Evolutionary conservation across 2,329 filamentous ascomycete genomes (phyloP).

Genomic region (Thyridium curvatum): DNA sequence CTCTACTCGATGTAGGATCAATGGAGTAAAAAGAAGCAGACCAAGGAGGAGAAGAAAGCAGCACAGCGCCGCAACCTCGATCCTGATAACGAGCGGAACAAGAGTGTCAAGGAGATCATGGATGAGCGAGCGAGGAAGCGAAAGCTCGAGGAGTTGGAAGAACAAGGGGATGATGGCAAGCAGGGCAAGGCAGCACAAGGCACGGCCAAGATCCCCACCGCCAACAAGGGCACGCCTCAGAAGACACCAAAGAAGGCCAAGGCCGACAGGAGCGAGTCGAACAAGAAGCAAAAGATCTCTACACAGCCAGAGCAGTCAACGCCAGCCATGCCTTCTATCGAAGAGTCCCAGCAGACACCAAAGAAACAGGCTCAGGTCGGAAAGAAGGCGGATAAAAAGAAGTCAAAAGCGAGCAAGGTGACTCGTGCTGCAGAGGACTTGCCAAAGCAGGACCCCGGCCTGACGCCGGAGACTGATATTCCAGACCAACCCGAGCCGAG

Average conservation of each 20-base stretch:
- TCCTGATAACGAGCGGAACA: constrained; percentile 74
- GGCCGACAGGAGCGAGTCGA: constrained; percentile 27
- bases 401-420: constrained; percentile 9
- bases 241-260: constrained; percentile 53
- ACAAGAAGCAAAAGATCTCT: constrained; percentile 47
- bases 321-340: constrained; percentile 13
- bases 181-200: constrained; percentile 32
- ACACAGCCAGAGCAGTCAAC: constrained; percentile 8
- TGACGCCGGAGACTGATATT: constrained; percentile 3
- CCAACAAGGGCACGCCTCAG: constrained; percentile 32
- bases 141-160: constrained; percentile 62
- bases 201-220: too few relatives aligned
- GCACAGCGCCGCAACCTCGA: constrained; percentile 66
- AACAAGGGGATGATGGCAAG: constrained; percentile 40
- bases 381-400: constrained; percentile 15
- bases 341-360: constrained; percentile 13
- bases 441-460: constrained; percentile 10
- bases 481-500: constrained; percentile 10
- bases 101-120: constrained; percentile 85
- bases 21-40: constrained; percentile 94
- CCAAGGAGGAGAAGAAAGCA: constrained; percentile 74
- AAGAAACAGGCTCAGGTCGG: constrained; percentile 3
- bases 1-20: constrained; percentile 57
- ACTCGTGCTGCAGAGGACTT: constrained; percentile 17
- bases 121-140: constrained; percentile 74